Evolutionary conservation across 2,329 filamentous ascomycete species (phyloP), one percentile per base, ranked within the genome.

Genomic region (Fusarium concolor): DNA sequence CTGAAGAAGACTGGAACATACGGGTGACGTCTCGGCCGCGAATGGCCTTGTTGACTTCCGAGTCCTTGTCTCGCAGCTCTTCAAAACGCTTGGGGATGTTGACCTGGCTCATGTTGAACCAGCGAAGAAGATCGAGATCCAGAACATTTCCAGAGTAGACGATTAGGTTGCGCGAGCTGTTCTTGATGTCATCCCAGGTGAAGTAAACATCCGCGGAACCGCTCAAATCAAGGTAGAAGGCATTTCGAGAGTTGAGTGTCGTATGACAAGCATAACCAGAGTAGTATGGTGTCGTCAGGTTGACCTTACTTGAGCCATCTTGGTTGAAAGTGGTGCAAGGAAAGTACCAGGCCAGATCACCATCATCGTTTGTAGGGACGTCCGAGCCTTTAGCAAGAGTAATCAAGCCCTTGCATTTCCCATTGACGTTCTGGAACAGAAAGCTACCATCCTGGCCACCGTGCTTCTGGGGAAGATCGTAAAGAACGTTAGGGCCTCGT

Each of bases 391-490:
- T 76, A 2, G 91, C 87, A 10, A 85, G 79, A 1, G 88, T 97
- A 76, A 99, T 97, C 57, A 98, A 80, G 11, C 87, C 92, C 81
- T 98, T 99, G 86, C 96, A 99, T 66, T 92, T 92, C 46, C 96
- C 96, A 73, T 99, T 99, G 78, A 99, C 96, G 71, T 98, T 97
- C 78, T 99, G 96, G 81, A 99, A 99, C 75, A 99, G 82, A 77
- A 99, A 99, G 76, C 94, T 98, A 59, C 93, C 95, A 76, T 99
- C 96, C 79, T 92, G 87, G n/a, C 94, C 96, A 56, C 90, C 90
- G 72, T 95, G 89, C 75, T 92, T 92, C 71, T 91, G 87, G 2
- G 90, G 86, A n/a, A 97, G 82, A 76, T 97, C 94, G 75, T 89
- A 98, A 15, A 99, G 83, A 24, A 99, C 89, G 74, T 98, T 97